Conservation (phyloP, 805 yeast genomes). For the Saccharomycopsis sp. region DNA sequence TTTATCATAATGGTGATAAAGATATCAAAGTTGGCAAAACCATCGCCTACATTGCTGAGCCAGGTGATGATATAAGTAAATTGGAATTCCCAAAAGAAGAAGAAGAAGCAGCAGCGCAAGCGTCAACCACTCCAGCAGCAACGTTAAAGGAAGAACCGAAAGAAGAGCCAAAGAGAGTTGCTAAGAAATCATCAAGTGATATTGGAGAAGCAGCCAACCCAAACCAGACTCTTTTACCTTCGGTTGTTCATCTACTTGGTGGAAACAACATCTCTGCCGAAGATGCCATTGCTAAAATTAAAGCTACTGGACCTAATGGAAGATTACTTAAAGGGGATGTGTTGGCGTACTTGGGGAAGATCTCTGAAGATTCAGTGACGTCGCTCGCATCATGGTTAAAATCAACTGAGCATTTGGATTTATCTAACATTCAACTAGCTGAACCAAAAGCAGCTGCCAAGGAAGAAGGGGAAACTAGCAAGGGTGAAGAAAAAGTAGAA, state of each 20-base stretch:
- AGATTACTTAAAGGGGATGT: slow-evolving; percentile 88
- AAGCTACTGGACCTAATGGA: slow-evolving; percentile 87
- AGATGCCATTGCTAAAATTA: slow-evolving; percentile 65
- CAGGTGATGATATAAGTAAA: slow-evolving; percentile 68
- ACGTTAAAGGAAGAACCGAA: slow-evolving; percentile 24
- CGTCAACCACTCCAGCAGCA: slow-evolving; percentile 23
- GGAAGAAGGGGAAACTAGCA: slow-evolving; percentile 27
- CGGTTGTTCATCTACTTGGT: slow-evolving; percentile 62
- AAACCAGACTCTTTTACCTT: slow-evolving; percentile 64
- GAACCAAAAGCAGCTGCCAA: slow-evolving; percentile 26
- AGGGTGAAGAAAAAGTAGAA: slow-evolving; percentile 24
- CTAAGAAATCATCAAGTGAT: slow-evolving; percentile 22
- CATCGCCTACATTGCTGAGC: slow-evolving; percentile 85
- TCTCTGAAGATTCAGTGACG: slow-evolving; percentile 47
- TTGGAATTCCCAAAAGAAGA: slow-evolving; percentile 50
- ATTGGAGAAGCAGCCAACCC: slow-evolving; percentile 45
- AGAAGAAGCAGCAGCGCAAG: slow-evolving; percentile 23
- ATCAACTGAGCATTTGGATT: slow-evolving; percentile 56
- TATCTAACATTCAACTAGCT: slow-evolving; percentile 57
- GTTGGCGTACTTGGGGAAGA: slow-evolving; percentile 71
- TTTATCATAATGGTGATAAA: slow-evolving; percentile 61
- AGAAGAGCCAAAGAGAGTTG: slow-evolving; percentile 22
- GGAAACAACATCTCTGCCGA: slow-evolving; percentile 55
- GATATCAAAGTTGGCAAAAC: slow-evolving; percentile 82
- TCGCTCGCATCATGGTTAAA: slow-evolving; percentile 51